phyloP scores from a whole-genome alignment of 768 basidiomycete genomes.

The Filobasidium floriforme region DNA sequence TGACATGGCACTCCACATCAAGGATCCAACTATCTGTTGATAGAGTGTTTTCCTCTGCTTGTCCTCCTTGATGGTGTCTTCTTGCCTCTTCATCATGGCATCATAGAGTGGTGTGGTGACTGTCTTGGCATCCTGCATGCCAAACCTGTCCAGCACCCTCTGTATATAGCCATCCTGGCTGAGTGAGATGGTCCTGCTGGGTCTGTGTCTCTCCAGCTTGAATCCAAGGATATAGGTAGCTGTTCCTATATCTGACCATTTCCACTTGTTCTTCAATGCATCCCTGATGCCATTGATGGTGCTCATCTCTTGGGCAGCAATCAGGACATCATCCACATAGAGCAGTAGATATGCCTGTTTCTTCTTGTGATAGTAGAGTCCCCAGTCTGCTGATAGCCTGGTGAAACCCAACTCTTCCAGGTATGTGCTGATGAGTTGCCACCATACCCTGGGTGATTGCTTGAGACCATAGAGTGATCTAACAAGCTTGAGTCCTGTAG shows the following conservation, averaged over 20 bases:
- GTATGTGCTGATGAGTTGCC: no score
- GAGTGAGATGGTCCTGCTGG: conserved; percentile 3
- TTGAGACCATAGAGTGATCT: no score
- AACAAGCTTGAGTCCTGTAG: no score
- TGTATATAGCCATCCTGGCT: conserved; percentile 22
- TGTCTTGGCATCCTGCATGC: conserved; percentile 1
- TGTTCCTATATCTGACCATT: conserved; percentile 1
- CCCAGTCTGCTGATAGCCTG: no score
- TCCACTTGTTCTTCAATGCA: conserved; percentile 5
- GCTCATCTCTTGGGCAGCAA: not conserved
- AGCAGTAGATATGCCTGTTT: no score
- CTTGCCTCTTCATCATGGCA: not conserved
- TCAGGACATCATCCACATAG: conserved; percentile 25
- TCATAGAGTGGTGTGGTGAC: conserved; percentile 1
- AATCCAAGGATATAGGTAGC: conserved; percentile 5
- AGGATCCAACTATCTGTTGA: conserved; percentile 3
- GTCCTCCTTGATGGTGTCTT: not conserved
- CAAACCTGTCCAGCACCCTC: conserved; percentile 8
- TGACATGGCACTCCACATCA: conserved; percentile 10
- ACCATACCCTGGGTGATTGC: no score
- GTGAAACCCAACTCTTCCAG: no score
- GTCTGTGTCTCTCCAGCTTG: not conserved
- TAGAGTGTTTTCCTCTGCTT: not conserved
- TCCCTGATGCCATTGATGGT: conserved; percentile 1
- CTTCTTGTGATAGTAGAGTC: no score